Base-by-base conservation (phyloP, 805 yeast species). In the Wickerhamiella allomyrinae region DNA sequence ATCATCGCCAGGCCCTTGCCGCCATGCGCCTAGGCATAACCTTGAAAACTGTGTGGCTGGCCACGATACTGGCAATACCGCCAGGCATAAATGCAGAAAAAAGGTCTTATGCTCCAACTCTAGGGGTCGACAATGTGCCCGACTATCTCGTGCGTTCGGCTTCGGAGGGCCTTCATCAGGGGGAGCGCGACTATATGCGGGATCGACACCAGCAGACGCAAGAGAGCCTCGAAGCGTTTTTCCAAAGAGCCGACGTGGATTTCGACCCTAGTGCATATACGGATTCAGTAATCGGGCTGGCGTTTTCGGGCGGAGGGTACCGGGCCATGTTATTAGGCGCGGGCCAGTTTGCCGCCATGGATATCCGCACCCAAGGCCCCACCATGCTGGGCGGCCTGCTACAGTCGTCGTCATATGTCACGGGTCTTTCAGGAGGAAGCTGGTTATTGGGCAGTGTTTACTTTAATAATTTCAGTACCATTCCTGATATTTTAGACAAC, bases 281-380 rank as follows among this genome's bases (percentile, higher is more conserved):
- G 14, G 39, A 34, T 14, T 44, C 51, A 20, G 46, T 50, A 3
- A 40, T 49, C 20, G 69, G 67, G 7, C 45, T 63, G 13, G 77
- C 85, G 6, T 75, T 77, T 50, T 74, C 84, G 14, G 95, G 95
- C 36, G 96, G 96, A 52, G 96, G 96, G 5, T 86, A 73, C 54
- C 59, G 82, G 41, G 70, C 82, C 7, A 73, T 76, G 77, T 52
- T 76, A 15, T 62, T 66, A 14, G 76, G 74, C 0, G 79, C 74
- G 0, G 83, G 83, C 0, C 64, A 66, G 2, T 44, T 76, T 4
- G 57, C 67, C 5, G 78, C 79, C 0, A 58, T 68, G 38, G 82
- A 76, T 49, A 45, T 42, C 10, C 55, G 78, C 41, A 67, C 71
- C 3, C 55, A 63, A 0, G 55, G 58, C 6, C 49, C 56, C 4